These are phyloP conservation scores for Phytophthora melonis DNA, from an alignment of 352 stramenopile species.

Conservation along the genomic window DNA sequence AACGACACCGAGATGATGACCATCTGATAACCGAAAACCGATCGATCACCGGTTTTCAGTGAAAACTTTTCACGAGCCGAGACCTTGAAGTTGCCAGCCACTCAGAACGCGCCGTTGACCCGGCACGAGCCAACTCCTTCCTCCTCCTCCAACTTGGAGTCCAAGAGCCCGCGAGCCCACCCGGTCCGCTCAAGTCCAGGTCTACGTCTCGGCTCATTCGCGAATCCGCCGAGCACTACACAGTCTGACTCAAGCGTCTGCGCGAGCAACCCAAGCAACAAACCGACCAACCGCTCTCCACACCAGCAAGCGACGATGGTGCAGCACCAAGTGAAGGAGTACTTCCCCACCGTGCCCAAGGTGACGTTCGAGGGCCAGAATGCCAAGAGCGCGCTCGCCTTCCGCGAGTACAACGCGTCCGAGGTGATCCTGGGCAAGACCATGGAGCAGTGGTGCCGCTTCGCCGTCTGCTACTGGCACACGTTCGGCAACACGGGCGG, in stretches of 20 bases:
- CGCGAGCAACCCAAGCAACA: no score
- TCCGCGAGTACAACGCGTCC: conserved; percentile 82
- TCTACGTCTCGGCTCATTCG: conserved; percentile 10
- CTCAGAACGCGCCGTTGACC: not conserved
- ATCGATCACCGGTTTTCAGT: not conserved
- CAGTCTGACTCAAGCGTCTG: conserved; percentile 1
- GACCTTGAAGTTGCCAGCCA: conserved; percentile 29
- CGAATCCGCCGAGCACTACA: conserved; percentile 17
- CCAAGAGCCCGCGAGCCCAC: no score
- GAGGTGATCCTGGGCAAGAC: conserved; percentile 81
- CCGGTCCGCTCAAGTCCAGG: not conserved
- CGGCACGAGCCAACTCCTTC: no score
- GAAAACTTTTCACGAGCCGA: not conserved
- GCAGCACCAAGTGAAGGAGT: conserved; percentile 49
- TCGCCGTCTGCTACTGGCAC: conserved; percentile 75
- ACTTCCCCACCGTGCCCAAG: conserved; percentile 67
- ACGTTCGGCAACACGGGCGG: conserved; percentile 48
- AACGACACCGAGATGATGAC: conserved; percentile 26
- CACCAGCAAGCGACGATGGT: conserved; percentile 19
- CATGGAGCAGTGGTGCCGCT: conserved; percentile 76
- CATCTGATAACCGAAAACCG: conserved; percentile 17
- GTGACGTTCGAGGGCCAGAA: conserved; percentile 68
- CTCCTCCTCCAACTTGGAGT: no score
- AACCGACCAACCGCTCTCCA: not conserved
- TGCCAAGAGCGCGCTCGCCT: conserved; percentile 63